Evolutionary conservation across 1,284 basidiomycete genomes (phyloP), one percentile per base, ranked within the genome.

Genomic region (Microbotryum silenes-acaulis): DNA sequence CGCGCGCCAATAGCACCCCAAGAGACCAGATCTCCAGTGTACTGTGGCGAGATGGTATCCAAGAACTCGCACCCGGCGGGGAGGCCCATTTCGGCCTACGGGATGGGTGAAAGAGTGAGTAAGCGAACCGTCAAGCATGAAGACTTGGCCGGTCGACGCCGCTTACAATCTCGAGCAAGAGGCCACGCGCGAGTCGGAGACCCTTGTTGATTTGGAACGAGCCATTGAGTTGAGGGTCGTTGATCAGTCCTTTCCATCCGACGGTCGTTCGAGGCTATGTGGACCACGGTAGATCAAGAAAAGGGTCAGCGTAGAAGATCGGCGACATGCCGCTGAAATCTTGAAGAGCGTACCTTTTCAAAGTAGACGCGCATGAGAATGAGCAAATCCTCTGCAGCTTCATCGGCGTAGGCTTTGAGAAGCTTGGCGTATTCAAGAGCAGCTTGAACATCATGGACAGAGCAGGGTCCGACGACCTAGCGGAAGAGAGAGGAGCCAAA

Each of bases 231-330:
- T 88, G 84, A 6, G 90, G 90, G 73, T 91, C 78, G 74, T 97
- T 98, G 79, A 98, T 97, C 67, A 98, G 83, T 56, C 94, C 94
- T 77, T 97, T 97, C 94, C 94, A 97, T 21, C 93, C 93, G 57
- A 97, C 87, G 0, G 94, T 97, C 14, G 94, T 97, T 50, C 94
- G 82, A 1, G 92, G 92, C 72, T 79, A 37, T 49, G 18, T 21
- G 42, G 4, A 0, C 12, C 25, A 23, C 4, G 18, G 4, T 9
- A 5, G 0, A 18, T 10, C 6, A 44, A 16, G 31, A 5, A 0
- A 25, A 0, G 4, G 21, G 21, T 51, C 23, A 51, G 45, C 61
- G 68, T 16, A 9, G 12, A 42, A 4, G 2, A 42, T 12, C 16
- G 12, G 5, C 14, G 37, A 18, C 53, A 51, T 62, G 46, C 52